phyloP scores from a whole-genome alignment of 2,329 filamentous ascomycete genomes.

The Talaromyces funiculosus region DNA sequence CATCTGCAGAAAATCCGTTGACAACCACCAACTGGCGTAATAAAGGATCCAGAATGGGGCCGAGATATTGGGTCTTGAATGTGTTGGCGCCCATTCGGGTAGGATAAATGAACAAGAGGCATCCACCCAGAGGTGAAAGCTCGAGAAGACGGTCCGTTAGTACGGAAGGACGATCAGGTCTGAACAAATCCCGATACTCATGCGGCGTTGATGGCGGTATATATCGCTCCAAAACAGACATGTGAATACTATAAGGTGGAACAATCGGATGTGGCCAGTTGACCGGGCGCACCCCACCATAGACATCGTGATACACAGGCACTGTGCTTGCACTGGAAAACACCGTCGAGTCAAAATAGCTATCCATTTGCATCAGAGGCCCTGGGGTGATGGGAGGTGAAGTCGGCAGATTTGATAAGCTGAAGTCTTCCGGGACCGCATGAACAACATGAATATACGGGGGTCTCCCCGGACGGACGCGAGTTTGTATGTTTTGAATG shows the following conservation, averaged over 20 bases:
- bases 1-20: constrained; percentile 53
- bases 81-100: constrained; percentile 52
- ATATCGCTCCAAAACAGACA: constrained; percentile 59
- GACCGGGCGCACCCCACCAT: constrained; percentile 39
- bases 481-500: constrained; percentile 51
- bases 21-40: constrained; percentile 55
- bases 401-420: constrained; percentile 55
- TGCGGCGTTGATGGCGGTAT: constrained; percentile 56
- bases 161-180: constrained; percentile 49
- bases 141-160: constrained; percentile 58
- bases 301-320: constrained; percentile 53
- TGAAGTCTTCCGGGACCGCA: constrained; percentile 58
- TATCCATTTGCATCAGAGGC: constrained; percentile 44
- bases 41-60: constrained; percentile 56
- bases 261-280: constrained; percentile 54
- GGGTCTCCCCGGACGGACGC: constrained; percentile 45
- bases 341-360: constrained; percentile 58
- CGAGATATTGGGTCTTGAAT: constrained; percentile 56
- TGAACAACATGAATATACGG: constrained; percentile 61
- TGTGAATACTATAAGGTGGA: constrained; percentile 54
- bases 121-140: constrained; percentile 52
- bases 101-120: constrained; percentile 59
- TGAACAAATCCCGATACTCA: constrained; percentile 57
- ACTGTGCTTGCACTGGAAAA: constrained; percentile 59
- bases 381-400: constrained; percentile 58